Conservation (phyloP, 805 yeast genomes). For the Yarrowia phangngaensis region DNA sequence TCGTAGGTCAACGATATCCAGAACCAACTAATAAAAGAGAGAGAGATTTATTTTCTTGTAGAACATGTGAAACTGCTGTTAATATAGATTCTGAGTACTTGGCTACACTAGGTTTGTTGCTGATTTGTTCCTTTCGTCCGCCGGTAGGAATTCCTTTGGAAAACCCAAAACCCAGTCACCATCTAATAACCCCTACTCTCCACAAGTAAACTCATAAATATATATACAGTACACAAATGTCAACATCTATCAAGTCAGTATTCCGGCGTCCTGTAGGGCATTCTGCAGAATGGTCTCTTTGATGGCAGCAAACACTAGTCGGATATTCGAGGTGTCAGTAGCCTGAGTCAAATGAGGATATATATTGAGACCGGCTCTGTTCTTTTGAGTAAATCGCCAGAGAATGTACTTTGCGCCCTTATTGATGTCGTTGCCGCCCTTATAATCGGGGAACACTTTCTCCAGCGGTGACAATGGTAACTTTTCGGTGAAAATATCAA, state of each 20-base stretch:
- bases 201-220: too few species aligned
- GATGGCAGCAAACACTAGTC: conserved; percentile 79
- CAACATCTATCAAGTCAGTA: conserved; percentile 42
- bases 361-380: conserved; percentile 73
- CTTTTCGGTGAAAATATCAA: conserved; percentile 85
- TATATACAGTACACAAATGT: too few species aligned
- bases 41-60: too few species aligned
- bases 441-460: conserved; percentile 81
- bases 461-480: conserved; percentile 76
- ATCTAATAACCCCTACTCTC: too few species aligned
- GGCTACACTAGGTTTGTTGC: too few species aligned
- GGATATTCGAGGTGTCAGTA: conserved; percentile 85
- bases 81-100: too few species aligned
- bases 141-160: too few species aligned
- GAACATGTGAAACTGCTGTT: too few species aligned
- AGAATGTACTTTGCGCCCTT: conserved; percentile 88
- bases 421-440: conserved; percentile 83
- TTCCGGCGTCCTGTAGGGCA: conserved; percentile 69
- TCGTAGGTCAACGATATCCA: too few species aligned
- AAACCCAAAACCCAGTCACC: too few species aligned
- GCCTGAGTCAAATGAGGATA: conserved; percentile 92
- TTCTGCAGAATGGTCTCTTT: conserved; percentile 76
- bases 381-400: conserved; percentile 84
- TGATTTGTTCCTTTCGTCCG: too few species aligned
- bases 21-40: too few species aligned